phyloP scores from a whole-genome alignment of 257 asterid species.

The Forsythia suspensa region DNA sequence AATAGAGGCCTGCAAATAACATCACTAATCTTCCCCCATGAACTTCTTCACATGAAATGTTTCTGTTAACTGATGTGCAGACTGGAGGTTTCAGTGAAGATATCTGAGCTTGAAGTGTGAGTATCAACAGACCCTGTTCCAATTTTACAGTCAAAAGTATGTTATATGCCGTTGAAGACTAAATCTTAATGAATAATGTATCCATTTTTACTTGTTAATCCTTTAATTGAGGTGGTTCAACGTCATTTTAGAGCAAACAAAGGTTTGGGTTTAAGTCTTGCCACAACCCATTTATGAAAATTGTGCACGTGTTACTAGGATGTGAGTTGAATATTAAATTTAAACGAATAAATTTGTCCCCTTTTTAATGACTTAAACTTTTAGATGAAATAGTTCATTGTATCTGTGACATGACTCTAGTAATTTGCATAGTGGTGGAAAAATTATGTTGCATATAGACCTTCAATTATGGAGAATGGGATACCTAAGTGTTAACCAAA shows the following conservation, averaged over 20 bases:
- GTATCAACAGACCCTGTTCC: constrained; percentile 72
- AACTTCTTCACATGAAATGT: constrained; percentile 52
- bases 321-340: background rate
- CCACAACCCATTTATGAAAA: background rate
- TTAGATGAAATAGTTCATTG: background rate
- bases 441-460: background rate
- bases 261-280: background rate
- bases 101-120: constrained; percentile 76
- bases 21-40: constrained; percentile 41
- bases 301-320: background rate
- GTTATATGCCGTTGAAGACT: background rate
- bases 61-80: constrained; percentile 54
- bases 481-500: background rate
- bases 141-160: constrained; percentile 6
- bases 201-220: background rate
- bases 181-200: background rate
- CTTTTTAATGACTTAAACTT: background rate
- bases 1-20: constrained; percentile 68
- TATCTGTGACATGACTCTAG: background rate
- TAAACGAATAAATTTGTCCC: background rate
- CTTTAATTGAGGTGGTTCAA: background rate
- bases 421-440: background rate
- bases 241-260: no score
- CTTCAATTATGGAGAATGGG: no score
- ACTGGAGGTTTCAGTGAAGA: constrained; percentile 51